Percentiles rank a stretch among this genome's conserved stretches.
These are phyloP conservation scores for Lunularia cruciata DNA, from an alignment of 225 moss, liverwort and hornwort species.

Conservation along the genomic window DNA sequence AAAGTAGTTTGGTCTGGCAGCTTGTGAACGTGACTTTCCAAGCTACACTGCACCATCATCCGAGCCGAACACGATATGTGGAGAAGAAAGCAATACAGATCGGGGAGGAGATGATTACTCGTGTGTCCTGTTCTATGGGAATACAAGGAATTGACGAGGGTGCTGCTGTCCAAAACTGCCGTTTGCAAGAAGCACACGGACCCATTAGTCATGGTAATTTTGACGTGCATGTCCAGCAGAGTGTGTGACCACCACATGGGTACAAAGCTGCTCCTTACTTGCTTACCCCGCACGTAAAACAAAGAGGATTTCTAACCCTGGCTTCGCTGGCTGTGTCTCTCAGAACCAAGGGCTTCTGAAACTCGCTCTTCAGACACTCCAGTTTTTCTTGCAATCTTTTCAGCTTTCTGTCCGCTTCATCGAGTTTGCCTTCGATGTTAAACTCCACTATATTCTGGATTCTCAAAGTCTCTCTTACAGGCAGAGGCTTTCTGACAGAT, in stretches of 20 bases:
- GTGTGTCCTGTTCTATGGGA: too few relatives aligned
- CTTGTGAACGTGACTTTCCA: too few relatives aligned
- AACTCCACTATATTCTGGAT: background rate
- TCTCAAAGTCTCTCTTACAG: background rate
- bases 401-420: constrained; percentile 23
- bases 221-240: constrained; percentile 59
- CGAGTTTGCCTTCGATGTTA: background rate
- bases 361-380: constrained; percentile 29
- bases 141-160: constrained; percentile 4
- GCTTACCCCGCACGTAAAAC: constrained; percentile 56
- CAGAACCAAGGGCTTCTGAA: background rate
- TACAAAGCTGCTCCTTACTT: constrained; percentile 67
- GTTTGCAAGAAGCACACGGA: constrained; percentile 56
- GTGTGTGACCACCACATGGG: constrained; percentile 67
- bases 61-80: too few relatives aligned
- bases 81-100: too few relatives aligned
- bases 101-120: too few relatives aligned
- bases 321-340: background rate
- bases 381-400: constrained; percentile 28
- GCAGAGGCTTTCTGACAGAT: constrained; percentile 1
- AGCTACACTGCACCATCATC: too few relatives aligned
- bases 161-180: constrained; percentile 32
- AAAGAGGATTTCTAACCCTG: constrained; percentile 40
- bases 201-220: constrained; percentile 49
- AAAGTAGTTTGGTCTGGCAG: too few relatives aligned